phyloP scores from a whole-genome alignment of 1,284 basidiomycete species.

The Leccinum variabile region DNA sequence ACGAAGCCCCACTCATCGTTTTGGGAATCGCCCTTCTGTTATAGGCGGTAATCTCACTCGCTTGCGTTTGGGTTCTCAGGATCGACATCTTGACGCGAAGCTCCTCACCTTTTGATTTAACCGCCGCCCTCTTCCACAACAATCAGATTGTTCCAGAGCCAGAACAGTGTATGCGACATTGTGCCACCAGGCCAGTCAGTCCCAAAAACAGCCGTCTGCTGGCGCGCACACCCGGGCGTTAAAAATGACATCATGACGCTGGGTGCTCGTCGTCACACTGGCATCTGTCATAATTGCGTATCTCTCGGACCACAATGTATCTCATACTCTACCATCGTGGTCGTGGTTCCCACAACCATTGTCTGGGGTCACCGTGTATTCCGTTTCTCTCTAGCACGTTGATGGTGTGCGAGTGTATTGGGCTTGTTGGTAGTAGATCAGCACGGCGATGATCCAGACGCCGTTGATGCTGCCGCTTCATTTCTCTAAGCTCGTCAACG shows the following conservation, averaged over 20 bases:
- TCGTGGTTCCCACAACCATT: too few species aligned
- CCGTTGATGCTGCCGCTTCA: slow-evolving; percentile 34
- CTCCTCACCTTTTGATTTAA: slow-evolving; percentile 18
- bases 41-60: slow-evolving; percentile 31
- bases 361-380: too few species aligned
- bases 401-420: too few species aligned
- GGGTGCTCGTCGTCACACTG: too few species aligned
- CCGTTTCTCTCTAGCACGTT: too few species aligned
- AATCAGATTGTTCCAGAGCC: slow-evolving; percentile 17
- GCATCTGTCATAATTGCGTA: too few species aligned
- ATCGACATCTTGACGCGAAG: slow-evolving; percentile 1
- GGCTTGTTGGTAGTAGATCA: too few species aligned
- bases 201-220: too few species aligned
- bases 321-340: too few species aligned
- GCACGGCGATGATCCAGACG: slow-evolving; percentile 25
- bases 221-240: slow-evolving; percentile 14
- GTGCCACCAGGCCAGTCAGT: too few species aligned
- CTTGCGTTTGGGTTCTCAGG: slow-evolving; percentile 9
- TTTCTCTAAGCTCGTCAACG: slow-evolving; percentile 31
- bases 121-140: slow-evolving; percentile 33
- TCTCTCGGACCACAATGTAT: too few species aligned
- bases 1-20: slow-evolving; percentile 32
- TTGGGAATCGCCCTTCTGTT: slow-evolving; percentile 24
- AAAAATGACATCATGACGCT: too few species aligned
- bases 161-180: slow-evolving; percentile 13